These are phyloP conservation scores for Spathaspora boniae DNA, from an alignment of 805 yeast genomes.

Conservation along the genomic window DNA sequence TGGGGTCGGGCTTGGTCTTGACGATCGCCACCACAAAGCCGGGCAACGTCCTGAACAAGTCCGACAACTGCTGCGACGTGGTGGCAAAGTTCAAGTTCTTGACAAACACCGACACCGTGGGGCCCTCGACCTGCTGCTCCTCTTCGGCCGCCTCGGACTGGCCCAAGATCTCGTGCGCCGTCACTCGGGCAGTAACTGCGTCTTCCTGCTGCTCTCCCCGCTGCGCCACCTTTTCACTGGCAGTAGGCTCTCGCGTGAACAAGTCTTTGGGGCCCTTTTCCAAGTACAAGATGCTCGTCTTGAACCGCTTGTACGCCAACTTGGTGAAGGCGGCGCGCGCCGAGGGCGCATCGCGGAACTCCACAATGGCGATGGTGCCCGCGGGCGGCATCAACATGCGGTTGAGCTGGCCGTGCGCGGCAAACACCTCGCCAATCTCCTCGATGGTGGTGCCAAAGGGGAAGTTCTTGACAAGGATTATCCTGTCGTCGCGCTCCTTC, in stretches of 20 bases:
- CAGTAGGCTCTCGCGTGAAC: slow-evolving; percentile 58
- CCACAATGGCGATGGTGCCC: slow-evolving; percentile 93
- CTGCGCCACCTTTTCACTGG: slow-evolving; percentile 26
- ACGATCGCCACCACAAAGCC: slow-evolving; percentile 84
- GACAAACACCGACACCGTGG: slow-evolving; percentile 84
- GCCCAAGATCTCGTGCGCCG: slow-evolving; percentile 43
- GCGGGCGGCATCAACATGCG: slow-evolving; percentile 92
- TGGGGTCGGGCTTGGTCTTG: slow-evolving; percentile 85
- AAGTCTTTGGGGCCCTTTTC: slow-evolving; percentile 92
- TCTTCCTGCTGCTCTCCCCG: slow-evolving; percentile 23
- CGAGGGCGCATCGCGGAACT: slow-evolving; percentile 74
- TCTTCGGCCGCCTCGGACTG: slow-evolving; percentile 16
- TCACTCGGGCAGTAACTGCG: slow-evolving; percentile 45
- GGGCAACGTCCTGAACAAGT: slow-evolving; percentile 61
- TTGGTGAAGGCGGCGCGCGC: slow-evolving; percentile 90
- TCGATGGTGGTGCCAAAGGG: slow-evolving; percentile 81
- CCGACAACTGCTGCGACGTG: slow-evolving; percentile 51
- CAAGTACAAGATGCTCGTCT: slow-evolving; percentile 79
- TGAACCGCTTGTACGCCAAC: slow-evolving; percentile 82
- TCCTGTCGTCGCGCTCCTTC: slow-evolving; percentile 71
- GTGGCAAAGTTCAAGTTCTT: slow-evolving; percentile 91
- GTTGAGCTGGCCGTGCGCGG: slow-evolving; percentile 73
- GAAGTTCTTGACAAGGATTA: slow-evolving; percentile 84
- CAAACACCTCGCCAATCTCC: slow-evolving; percentile 79
- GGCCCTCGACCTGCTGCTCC: slow-evolving; percentile 53